phyloP scores from a whole-genome alignment of 2,329 filamentous ascomycete genomes.

The Paraphaeosphaeria sporulosa region DNA sequence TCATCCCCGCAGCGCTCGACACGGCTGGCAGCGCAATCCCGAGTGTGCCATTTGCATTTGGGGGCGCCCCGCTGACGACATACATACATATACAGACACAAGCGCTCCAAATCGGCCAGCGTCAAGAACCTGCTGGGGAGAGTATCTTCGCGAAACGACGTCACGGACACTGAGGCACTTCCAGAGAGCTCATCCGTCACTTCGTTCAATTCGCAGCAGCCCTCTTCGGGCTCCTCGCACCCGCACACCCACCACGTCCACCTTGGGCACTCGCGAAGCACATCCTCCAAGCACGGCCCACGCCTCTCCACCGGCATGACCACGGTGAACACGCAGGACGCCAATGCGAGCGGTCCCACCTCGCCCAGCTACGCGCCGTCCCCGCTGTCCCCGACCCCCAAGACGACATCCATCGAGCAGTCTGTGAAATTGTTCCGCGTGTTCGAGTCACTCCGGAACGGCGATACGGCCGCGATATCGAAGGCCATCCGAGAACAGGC shows the following conservation, averaged over 20 bases:
- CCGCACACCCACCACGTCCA: conserved; percentile 16
- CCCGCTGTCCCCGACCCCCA: conserved; percentile 39
- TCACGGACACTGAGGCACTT: conserved; percentile 27
- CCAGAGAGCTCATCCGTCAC: conserved; percentile 32
- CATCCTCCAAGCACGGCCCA: conserved; percentile 37
- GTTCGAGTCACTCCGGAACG: conserved; percentile 89
- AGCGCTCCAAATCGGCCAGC: conserved; percentile 51
- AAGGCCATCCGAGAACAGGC: conserved; percentile 77
- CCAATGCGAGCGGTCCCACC: conserved; percentile 22
- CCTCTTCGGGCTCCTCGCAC: conserved; percentile 22
- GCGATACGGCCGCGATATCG: conserved; percentile 89
- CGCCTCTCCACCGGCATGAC: conserved; percentile 43
- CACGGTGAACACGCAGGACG: conserved; percentile 27
- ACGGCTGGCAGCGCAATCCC: conserved; percentile 11
- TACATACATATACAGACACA: conserved; percentile 42
- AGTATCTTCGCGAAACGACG: conserved; percentile 45
- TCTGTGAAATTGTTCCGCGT: conserved; percentile 93
- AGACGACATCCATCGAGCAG: conserved; percentile 74
- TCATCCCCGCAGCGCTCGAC: conserved; percentile 18
- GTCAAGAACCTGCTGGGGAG: conserved; percentile 48
- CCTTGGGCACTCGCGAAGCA: conserved; percentile 34
- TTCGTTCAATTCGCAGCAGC: conserved; percentile 37
- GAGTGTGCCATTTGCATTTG: neutral
- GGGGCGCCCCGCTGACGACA: conserved; percentile 8
- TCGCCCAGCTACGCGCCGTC: conserved; percentile 28